Percentiles rank a stretch among this genome's conserved stretches.
Conservation (phyloP, 345 rosid genomes). For the Camelina sativa region DNA sequence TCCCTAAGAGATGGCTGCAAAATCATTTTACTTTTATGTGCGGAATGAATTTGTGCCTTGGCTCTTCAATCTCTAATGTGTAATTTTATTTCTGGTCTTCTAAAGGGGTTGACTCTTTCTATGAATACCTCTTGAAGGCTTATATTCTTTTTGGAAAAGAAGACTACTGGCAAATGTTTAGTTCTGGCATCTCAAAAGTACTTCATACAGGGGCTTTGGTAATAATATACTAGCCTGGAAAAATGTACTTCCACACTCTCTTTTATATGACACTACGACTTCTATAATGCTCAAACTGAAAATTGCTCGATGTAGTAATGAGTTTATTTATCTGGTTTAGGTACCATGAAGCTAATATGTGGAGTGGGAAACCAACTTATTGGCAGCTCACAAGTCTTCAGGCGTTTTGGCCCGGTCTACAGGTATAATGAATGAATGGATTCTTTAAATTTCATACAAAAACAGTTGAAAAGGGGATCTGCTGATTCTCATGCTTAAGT, state of each 20-base stretch:
- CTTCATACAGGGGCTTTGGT: constrained; percentile 96
- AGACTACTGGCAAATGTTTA: constrained; percentile 96
- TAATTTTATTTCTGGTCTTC: constrained; percentile 44
- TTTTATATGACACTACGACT: constrained; percentile 5
- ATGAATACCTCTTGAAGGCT: constrained; percentile 92
- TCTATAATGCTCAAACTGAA: background rate
- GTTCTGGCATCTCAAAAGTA: constrained; percentile 87
- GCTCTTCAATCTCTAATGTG: background rate
- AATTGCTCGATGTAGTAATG: constrained; percentile 26
- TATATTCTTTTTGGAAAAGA: constrained; percentile 94
- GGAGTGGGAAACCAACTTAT: constrained; percentile 91
- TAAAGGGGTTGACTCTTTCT: constrained; percentile 96
- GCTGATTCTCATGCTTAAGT: constrained; percentile 40
- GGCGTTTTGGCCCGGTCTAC: constrained; percentile 99
- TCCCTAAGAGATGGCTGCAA: constrained; percentile 5
- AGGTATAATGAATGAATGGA: constrained; percentile 54
- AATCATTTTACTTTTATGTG: constrained; percentile 10
- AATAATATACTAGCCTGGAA: constrained; percentile 48
- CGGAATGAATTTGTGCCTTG: constrained; percentile 10
- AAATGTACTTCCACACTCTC: constrained; percentile 31
- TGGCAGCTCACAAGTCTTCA: constrained; percentile 99
- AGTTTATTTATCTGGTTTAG: constrained; percentile 45
- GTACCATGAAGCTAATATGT: constrained; percentile 99
- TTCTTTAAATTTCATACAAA: background rate
- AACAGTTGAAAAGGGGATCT: constrained; percentile 22